Percentiles rank a stretch among this genome's conserved stretches.
Conservation (phyloP, 2,329 filamentous ascomycete species). For the Fusarium verrucosum region DNA sequence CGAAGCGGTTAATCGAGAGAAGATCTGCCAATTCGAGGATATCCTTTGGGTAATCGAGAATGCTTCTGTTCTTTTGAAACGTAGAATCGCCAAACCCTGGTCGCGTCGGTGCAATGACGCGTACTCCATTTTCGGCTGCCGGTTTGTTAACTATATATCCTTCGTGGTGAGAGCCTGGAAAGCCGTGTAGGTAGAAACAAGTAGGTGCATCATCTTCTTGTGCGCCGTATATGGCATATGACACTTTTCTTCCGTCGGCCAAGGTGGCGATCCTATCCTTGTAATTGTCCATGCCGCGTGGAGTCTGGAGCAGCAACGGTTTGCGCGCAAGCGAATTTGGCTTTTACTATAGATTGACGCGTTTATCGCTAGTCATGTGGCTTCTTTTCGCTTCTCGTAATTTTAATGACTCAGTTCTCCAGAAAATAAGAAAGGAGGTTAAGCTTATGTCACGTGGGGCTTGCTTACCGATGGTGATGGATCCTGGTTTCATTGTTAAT, state of each 20-base stretch:
- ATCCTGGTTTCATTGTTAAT: too few species aligned
- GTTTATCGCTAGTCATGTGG: background rate
- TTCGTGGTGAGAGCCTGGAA: slow-evolving; percentile 30
- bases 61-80: slow-evolving; percentile 9
- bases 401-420: too few species aligned
- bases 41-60: slow-evolving; percentile 18
- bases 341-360: background rate
- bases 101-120: slow-evolving; percentile 12
- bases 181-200: slow-evolving; percentile 24
- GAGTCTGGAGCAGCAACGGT: too few species aligned
- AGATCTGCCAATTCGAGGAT: background rate
- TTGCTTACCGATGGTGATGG: too few species aligned
- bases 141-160: slow-evolving; percentile 1
- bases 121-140: background rate
- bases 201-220: slow-evolving; percentile 13
- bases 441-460: too few species aligned
- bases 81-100: slow-evolving; percentile 25
- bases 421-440: too few species aligned
- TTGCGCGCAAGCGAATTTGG: too few species aligned
- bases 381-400: background rate
- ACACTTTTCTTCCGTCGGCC: slow-evolving; percentile 15
- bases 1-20: background rate
- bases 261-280: slow-evolving; percentile 5
- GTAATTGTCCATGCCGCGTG: slow-evolving; percentile 7
- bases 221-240: slow-evolving; percentile 21